Percentiles rank a stretch among this genome's conserved stretches.
Conservation (phyloP, 2,329 filamentous ascomycete genomes). For the Penicillium sp. region DNA sequence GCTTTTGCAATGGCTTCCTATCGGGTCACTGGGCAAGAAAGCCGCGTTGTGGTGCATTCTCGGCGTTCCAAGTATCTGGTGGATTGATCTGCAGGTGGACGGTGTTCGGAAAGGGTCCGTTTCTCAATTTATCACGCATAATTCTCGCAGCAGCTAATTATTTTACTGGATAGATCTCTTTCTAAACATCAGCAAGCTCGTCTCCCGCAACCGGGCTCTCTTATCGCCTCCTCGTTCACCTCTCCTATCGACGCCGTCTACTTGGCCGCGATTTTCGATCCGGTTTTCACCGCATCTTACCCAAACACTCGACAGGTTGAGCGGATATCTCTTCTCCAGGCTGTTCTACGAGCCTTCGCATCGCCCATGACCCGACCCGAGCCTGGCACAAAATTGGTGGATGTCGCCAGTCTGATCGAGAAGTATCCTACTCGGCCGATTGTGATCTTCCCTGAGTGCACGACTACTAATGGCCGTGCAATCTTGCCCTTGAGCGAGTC, state of each 20-base stretch:
- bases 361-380: constrained; percentile 53
- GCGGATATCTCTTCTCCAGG: constrained; percentile 71
- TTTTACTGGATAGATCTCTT: constrained; percentile 53
- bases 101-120: constrained; percentile 83
- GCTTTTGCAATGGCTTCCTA: constrained; percentile 77
- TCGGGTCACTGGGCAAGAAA: constrained; percentile 70
- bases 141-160: not conserved
- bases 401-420: constrained; percentile 61
- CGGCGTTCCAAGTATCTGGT: constrained; percentile 90
- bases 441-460: constrained; percentile 89
- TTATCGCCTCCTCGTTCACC: constrained; percentile 89
- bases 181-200: constrained; percentile 69
- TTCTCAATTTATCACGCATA: not conserved
- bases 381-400: constrained; percentile 53
- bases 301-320: constrained; percentile 71
- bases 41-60: constrained; percentile 83
- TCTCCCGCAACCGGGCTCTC: constrained; percentile 72
- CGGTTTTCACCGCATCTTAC: constrained; percentile 85
- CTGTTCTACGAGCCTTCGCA: constrained; percentile 70
- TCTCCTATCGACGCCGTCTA: constrained; percentile 92
- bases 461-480: constrained; percentile 87
- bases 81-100: constrained; percentile 97
- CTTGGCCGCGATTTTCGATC: constrained; percentile 92
- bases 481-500: constrained; percentile 81
- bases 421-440: constrained; percentile 72